Evolutionary conservation across 345 rosid genomes (phyloP).

Genomic region (Adansonia digitata): DNA sequence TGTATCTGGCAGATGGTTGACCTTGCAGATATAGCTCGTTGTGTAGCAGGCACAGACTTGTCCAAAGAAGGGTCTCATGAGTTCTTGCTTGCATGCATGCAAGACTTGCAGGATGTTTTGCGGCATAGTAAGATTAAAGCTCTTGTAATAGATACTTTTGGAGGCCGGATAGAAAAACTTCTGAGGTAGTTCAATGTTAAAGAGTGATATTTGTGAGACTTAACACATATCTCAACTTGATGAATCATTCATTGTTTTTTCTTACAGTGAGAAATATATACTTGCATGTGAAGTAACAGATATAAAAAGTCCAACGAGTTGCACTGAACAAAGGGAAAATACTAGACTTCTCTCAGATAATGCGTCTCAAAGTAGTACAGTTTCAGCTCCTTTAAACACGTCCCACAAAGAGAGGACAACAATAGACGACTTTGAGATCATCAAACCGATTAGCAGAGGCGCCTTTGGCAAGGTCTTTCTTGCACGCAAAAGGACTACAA

Average conservation of each 20-base stretch:
- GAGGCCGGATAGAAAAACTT: constrained; percentile 69
- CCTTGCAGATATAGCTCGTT: constrained; percentile 78
- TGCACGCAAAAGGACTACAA: constrained; percentile 75
- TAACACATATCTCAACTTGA: constrained; percentile 4
- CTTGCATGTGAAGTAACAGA: constrained; percentile 52
- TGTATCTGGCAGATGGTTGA: constrained; percentile 57
- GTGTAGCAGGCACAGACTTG: constrained; percentile 62
- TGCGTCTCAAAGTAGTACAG: constrained; percentile 42
- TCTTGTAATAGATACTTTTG: constrained; percentile 76
- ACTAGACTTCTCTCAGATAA: constrained; percentile 33
- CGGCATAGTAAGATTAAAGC: constrained; percentile 64
- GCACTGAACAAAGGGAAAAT: constrained; percentile 38
- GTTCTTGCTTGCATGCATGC: constrained; percentile 69
- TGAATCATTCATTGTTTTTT: constrained; percentile 7
- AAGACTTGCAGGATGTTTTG: constrained; percentile 71
- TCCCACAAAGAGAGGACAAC: constrained; percentile 62
- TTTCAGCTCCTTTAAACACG: constrained; percentile 42
- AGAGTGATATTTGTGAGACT: constrained; percentile 9
- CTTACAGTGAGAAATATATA: constrained; percentile 68
- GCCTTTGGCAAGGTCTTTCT: constrained; percentile 86
- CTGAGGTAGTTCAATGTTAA: constrained; percentile 40
- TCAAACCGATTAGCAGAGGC: constrained; percentile 84
- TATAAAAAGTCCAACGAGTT: constrained; percentile 34
- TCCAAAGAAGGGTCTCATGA: constrained; percentile 56
- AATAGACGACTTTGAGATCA: constrained; percentile 79